These are phyloP conservation scores for Sarcocystis neurona DNA, from an alignment of 169 alveolate genomes.

Conservation along the genomic window DNA sequence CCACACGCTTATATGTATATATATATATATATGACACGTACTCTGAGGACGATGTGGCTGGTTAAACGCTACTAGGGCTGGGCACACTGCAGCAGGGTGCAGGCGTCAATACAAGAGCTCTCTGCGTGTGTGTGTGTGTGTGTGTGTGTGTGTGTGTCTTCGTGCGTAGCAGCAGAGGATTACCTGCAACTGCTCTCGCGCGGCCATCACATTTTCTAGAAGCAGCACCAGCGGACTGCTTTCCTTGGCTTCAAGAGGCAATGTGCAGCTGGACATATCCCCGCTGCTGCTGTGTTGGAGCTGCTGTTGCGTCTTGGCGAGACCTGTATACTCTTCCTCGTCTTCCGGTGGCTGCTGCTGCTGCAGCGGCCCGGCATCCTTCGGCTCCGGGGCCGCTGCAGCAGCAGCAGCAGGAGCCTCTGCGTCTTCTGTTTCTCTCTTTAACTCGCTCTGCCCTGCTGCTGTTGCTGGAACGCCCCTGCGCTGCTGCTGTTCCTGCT, in stretches of 20 bases:
- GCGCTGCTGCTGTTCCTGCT: constrained; percentile 28
- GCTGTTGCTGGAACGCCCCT: not conserved
- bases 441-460: not conserved
- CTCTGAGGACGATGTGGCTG: too few relatives aligned
- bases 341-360: not conserved
- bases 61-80: too few relatives aligned
- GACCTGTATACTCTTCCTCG: not conserved
- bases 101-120: too few relatives aligned
- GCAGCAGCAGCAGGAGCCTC: not conserved
- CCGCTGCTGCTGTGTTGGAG: too few relatives aligned
- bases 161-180: too few relatives aligned
- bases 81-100: too few relatives aligned
- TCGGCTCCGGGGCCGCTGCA: too few relatives aligned
- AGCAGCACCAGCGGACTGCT: constrained; percentile 48
- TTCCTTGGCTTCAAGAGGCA: too few relatives aligned
- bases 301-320: too few relatives aligned
- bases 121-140: too few relatives aligned
- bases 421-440: not conserved
- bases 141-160: too few relatives aligned
- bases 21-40: not conserved
- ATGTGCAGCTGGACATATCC: too few relatives aligned
- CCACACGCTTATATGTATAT: not conserved
- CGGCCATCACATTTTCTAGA: constrained; percentile 25
- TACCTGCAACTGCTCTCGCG: constrained; percentile 42
- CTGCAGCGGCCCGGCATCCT: constrained; percentile 14